phyloP scores from a whole-genome alignment of 148 eudicot genomes.

The Hydrangea macrophylla region DNA sequence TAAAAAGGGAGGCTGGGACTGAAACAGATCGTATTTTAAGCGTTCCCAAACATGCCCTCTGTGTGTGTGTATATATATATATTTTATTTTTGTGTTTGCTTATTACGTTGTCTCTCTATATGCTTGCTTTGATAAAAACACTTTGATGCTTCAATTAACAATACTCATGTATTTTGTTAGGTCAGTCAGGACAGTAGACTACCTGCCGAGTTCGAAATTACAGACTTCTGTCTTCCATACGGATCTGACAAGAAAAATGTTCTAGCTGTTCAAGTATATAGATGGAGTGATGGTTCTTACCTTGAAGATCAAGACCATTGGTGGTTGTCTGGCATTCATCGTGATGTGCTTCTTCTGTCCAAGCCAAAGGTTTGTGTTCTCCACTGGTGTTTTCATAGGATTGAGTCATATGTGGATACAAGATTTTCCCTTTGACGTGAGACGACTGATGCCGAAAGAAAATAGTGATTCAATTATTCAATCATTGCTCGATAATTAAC shows the following conservation, averaged over 20 bases:
- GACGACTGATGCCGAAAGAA: too few relatives aligned
- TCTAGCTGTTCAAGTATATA: slow-evolving; percentile 82
- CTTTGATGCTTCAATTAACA: slow-evolving; percentile 3
- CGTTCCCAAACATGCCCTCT: too few relatives aligned
- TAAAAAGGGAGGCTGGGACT: too few relatives aligned
- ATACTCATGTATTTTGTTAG: slow-evolving; percentile 23
- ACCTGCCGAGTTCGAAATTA: slow-evolving; percentile 97
- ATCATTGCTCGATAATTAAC: too few relatives aligned
- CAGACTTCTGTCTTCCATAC: slow-evolving; percentile 68
- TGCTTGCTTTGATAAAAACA: not conserved
- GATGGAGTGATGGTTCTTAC: slow-evolving; percentile 97
- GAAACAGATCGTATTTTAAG: too few relatives aligned
- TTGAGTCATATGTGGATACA: not conserved
- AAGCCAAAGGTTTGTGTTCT: slow-evolving; percentile 75
- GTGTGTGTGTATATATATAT: too few relatives aligned
- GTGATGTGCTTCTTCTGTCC: slow-evolving; percentile 90
- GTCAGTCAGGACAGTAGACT: slow-evolving; percentile 97
- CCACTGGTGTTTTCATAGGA: not conserved
- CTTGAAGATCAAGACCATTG: slow-evolving; percentile 99
- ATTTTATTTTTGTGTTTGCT: too few relatives aligned
- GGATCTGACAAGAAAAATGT: slow-evolving; percentile 71
- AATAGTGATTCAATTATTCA: too few relatives aligned
- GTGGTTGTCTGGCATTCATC: slow-evolving; percentile 98
- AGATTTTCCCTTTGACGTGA: too few relatives aligned
- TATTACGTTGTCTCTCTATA: not conserved